Percentiles rank a stretch among this genome's conserved stretches.
Conservation (phyloP, 2,329 filamentous ascomycete genomes). For the Chaetomium olivaceum region DNA sequence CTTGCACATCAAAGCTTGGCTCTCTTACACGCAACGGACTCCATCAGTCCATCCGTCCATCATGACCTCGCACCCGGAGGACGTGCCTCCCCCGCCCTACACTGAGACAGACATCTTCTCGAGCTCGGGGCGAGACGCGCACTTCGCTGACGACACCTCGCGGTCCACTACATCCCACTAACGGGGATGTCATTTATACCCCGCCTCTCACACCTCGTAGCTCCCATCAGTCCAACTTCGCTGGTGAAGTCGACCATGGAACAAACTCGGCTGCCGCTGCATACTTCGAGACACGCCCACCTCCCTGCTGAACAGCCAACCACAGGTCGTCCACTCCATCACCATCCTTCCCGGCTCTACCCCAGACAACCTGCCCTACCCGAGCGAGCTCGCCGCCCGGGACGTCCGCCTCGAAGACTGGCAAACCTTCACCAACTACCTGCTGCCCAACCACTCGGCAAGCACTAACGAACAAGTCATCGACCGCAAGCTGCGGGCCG, state of each 20-base stretch:
- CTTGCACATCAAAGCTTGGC: background rate
- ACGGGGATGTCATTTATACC: conserved; percentile 51
- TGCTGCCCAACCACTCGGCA: conserved; percentile 52
- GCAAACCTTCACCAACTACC: conserved; percentile 59
- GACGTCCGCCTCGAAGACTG: conserved; percentile 57
- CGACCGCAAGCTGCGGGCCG: conserved; percentile 51
- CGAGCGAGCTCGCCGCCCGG: conserved; percentile 40
- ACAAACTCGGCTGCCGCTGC: conserved; percentile 40
- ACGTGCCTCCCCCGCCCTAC: conserved; percentile 57
- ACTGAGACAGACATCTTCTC: conserved; percentile 59
- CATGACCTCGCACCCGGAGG: conserved; percentile 38
- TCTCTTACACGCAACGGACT: conserved; percentile 14
- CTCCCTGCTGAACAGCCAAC: conserved; percentile 27
- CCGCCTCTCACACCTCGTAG: conserved; percentile 51
- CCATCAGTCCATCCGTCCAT: conserved; percentile 4
- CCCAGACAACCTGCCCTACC: conserved; percentile 49
- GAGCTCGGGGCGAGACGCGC: conserved; percentile 37
- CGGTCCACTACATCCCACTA: conserved; percentile 44
- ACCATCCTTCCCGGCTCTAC: conserved; percentile 40
- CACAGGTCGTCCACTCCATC: conserved; percentile 37
- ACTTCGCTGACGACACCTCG: conserved; percentile 31
- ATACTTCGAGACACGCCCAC: conserved; percentile 51
- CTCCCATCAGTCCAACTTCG: conserved; percentile 35
- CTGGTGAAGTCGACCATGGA: conserved; percentile 35
- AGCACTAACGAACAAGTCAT: conserved; percentile 49